A percentile compares a stretch with the other conserved stretches of the same genome.
Evolutionary conservation across 176 grass and related monocot genomes (phyloP).

Genomic region (bread wheat (Triticum aestivum)): DNA sequence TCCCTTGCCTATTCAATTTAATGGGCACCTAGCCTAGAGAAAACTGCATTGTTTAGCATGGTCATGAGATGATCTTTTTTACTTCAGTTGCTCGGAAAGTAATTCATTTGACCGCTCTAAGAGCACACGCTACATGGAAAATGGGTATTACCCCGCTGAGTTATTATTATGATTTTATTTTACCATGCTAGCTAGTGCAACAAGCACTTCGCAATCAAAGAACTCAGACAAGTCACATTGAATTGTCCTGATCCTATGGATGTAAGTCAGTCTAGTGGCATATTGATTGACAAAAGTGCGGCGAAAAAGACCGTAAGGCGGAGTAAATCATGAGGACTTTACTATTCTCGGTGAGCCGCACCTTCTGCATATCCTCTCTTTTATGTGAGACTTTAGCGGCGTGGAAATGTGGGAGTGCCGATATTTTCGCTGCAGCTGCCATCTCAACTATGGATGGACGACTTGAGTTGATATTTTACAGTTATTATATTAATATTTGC

Average conservation of each 20-base stretch:
- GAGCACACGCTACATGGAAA: too few species aligned
- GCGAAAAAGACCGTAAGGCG: not conserved
- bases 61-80: not conserved
- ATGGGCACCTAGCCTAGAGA: not conserved
- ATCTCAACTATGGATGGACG: not conserved
- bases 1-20: not conserved
- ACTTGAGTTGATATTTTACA: not conserved
- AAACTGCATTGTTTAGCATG: not conserved
- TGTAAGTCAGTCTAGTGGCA: not conserved
- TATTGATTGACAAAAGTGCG: not conserved
- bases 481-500: too few species aligned
- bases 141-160: too few species aligned
- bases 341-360: not conserved
- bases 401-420: not conserved
- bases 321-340: too few species aligned
- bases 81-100: not conserved
- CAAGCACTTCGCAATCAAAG: too few species aligned
- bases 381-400: not conserved
- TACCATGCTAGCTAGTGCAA: too few species aligned
- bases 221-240: not conserved
- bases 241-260: not conserved
- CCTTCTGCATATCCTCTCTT: not conserved
- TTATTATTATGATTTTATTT: too few species aligned
- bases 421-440: not conserved
- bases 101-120: too few species aligned